Evolutionary conservation across 2,329 filamentous ascomycete species (phyloP).

Genomic region (Ophiostoma angusticollis): DNA sequence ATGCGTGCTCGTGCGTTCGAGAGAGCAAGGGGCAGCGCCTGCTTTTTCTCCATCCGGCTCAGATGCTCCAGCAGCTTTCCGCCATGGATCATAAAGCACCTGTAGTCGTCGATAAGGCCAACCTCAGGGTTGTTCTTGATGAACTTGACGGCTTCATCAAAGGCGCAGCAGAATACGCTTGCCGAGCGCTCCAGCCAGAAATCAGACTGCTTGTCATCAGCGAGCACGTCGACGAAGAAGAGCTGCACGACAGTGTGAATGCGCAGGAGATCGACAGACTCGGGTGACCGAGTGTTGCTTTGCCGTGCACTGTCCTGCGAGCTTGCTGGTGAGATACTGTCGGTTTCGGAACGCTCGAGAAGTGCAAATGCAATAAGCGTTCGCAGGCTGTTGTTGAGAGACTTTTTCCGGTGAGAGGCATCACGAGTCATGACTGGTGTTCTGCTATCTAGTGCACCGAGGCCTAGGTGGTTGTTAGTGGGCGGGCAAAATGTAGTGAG

Average conservation of each 20-base stretch:
- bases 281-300: constrained; percentile 27
- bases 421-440: constrained; percentile 34
- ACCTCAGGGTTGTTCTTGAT: constrained; percentile 28
- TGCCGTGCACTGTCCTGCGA: constrained; percentile 27
- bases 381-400: constrained; percentile 35
- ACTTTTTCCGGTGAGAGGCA: constrained; percentile 21
- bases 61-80: constrained; percentile 32
- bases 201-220: constrained; percentile 26
- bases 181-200: constrained; percentile 38
- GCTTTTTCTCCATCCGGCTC: constrained; percentile 23
- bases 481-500: background rate
- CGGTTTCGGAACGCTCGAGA: constrained; percentile 36
- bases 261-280: constrained; percentile 36
- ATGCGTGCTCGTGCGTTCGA: constrained; percentile 22
- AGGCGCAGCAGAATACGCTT: constrained; percentile 35
- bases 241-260: constrained; percentile 40
- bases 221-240: constrained; percentile 36
- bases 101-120: constrained; percentile 39
- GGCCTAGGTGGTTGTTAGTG: constrained; percentile 20
- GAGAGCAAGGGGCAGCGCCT: constrained; percentile 13
- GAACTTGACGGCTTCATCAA: constrained; percentile 30
- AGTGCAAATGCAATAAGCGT: constrained; percentile 39
- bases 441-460: constrained; percentile 30
- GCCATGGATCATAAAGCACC: constrained; percentile 39
- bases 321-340: constrained; percentile 26